Evolutionary conservation across 1,284 basidiomycete species (phyloP), one percentile per base, ranked within the genome.

Genomic region (Ceraceosorus guamensis): DNA sequence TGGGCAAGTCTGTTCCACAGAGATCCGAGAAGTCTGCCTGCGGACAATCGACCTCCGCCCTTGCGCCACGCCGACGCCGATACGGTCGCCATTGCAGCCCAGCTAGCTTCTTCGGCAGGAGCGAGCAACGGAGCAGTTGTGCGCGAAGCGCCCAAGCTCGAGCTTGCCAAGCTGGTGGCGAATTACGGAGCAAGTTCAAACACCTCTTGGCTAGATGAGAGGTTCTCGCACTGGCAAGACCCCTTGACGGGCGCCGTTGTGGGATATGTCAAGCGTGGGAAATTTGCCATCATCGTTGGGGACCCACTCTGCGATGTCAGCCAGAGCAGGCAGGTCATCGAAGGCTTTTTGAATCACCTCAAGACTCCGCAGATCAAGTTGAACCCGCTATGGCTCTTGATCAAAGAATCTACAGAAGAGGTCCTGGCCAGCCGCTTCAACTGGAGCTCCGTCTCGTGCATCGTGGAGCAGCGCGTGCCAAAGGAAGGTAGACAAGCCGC

Each of bases 111-210:
- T 8, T 8, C 37, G 37, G 8, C 37, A 8, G 8, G 8, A 8
- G 37, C 37, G 8, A 41, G n/a, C 37, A n/a, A n/a, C 37, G 37
- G n/a, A n/a, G 37, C 37, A 8, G 68, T 65, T 66, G 65, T 61
- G 59, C 37, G 8, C 8, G 37, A 8, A 8, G 53, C 65, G 30
- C 54, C 57, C 1, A 41, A 66, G 51, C 71, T 73, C 54, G 61
- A 70, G 0, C 54, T 79, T 10, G 76, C 76, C 55, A 69, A 81
- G 72, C 76, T 82, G 34, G 81, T 83, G 57, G 81, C 81, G 39
- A 79, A 81, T 61, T 83, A 82, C 66, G 82, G 82, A 43, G 81
- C 82, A 61, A 80, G 81, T 39, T 80, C 81, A 58, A 82, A 82
- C 67, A 83, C 82, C 16, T 80, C 80, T 3, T 82, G 81, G 80